Conservation (phyloP, 192 early-diverging fungal genomes). For the Martensiomyces pterosporus region DNA sequence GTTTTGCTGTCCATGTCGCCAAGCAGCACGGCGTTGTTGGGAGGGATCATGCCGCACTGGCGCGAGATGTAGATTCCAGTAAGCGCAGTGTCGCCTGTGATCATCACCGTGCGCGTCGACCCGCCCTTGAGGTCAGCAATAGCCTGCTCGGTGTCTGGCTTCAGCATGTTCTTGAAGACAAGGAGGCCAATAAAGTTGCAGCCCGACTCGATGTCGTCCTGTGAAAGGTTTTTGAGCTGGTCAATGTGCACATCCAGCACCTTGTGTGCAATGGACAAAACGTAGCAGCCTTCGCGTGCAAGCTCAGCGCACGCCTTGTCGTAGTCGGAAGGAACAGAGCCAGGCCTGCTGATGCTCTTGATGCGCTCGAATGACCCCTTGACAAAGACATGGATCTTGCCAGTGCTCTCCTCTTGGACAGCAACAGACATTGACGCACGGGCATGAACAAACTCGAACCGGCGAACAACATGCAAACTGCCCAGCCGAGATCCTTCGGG, state of each 20-base stretch:
- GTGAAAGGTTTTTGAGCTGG: conserved; percentile 35
- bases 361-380: conserved; percentile 71
- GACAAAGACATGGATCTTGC: conserved; percentile 54
- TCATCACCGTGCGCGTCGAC: conserved; percentile 73
- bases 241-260: conserved; percentile 48
- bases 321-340: conserved; percentile 56
- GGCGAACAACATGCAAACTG: conserved; percentile 51
- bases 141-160: conserved; percentile 64
- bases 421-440: conserved; percentile 64
- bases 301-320: conserved; percentile 52
- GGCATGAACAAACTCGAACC: conserved; percentile 67
- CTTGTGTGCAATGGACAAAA: conserved; percentile 62
- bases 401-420: conserved; percentile 48
- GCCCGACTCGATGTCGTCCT: conserved; percentile 60
- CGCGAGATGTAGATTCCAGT: conserved; percentile 73
- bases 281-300: conserved; percentile 72
- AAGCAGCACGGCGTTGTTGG: conserved; percentile 29
- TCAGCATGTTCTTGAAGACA: conserved; percentile 75
- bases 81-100: conserved; percentile 75
- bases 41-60: background rate
- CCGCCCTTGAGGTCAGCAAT: conserved; percentile 66
- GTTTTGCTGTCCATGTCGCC: conserved; percentile 50
- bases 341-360: conserved; percentile 51
- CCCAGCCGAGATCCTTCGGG: conserved; percentile 1
- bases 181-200: conserved; percentile 59